A percentile compares a stretch with the other conserved stretches of the same genome.
Conservation (phyloP, 768 basidiomycete genomes). For the Pholiota microspora region DNA sequence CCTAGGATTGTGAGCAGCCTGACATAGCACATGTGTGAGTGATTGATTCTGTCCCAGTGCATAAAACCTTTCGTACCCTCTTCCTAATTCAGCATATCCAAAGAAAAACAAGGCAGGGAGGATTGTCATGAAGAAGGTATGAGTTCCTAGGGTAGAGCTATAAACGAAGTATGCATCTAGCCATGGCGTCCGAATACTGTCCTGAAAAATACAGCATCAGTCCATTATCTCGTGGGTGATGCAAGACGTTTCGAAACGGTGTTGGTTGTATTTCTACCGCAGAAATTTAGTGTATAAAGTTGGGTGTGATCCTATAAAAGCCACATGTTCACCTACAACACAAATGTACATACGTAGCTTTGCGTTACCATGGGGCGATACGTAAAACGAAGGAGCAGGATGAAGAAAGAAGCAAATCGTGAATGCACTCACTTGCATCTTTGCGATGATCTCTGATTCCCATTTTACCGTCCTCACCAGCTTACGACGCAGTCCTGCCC, state of each 20-base stretch:
- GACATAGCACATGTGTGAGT: not conserved
- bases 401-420: not conserved
- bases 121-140: constrained; percentile 91
- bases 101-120: constrained; percentile 90
- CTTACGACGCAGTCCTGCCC: constrained; percentile 53
- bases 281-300: too few relatives aligned
- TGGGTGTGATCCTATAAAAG: too few relatives aligned
- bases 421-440: constrained; percentile 55
- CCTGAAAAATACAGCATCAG: constrained; percentile 29
- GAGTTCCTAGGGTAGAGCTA: constrained; percentile 76
- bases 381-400: not conserved
- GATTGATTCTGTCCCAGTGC: not conserved
- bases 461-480: constrained; percentile 51
- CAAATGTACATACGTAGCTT: too few relatives aligned
- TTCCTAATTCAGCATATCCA: constrained; percentile 66
- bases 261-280: too few relatives aligned
- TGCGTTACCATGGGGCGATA: not conserved
- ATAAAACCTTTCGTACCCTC: constrained; percentile 55
- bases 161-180: constrained; percentile 84
- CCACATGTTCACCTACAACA: too few relatives aligned
- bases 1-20: constrained; percentile 72
- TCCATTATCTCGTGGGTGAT: too few relatives aligned
- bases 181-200: constrained; percentile 57
- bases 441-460: constrained; percentile 62
- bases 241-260: not conserved